Conservation (phyloP, 805 yeast species). For the Myxozyma melibiosi region DNA sequence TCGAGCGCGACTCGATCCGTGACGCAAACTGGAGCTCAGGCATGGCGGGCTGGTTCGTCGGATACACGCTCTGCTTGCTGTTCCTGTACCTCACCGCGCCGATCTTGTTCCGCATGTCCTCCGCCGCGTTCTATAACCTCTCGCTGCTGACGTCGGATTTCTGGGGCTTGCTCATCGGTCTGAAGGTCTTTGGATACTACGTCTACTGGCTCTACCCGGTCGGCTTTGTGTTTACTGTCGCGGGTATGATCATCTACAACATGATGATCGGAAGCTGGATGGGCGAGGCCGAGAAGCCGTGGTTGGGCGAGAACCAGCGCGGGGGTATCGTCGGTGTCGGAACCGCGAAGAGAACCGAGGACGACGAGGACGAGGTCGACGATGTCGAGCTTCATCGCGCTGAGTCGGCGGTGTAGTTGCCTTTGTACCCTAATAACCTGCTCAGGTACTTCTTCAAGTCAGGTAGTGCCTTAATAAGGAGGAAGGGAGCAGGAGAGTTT, state of each 20-base stretch:
- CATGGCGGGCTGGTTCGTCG: constrained; percentile 50
- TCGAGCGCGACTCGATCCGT: constrained; percentile 44
- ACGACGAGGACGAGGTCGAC: neutral
- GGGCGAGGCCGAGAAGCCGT: constrained; percentile 50
- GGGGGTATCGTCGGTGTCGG: constrained; percentile 44
- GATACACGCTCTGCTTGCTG: constrained; percentile 47
- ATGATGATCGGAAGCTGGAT: constrained; percentile 41
- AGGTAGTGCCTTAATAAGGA: no score
- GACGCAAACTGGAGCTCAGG: constrained; percentile 46
- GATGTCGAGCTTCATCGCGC: neutral
- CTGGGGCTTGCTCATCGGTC: constrained; percentile 51
- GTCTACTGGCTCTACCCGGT: constrained; percentile 53
- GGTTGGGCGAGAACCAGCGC: constrained; percentile 45
- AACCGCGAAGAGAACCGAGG: constrained; percentile 28
- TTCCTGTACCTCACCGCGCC: constrained; percentile 49
- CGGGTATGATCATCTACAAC: constrained; percentile 48
- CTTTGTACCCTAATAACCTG: neutral
- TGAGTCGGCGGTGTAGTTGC: neutral
- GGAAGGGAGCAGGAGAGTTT: no score
- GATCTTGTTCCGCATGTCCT: constrained; percentile 49
- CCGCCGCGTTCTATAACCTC: constrained; percentile 51
- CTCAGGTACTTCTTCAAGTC: no score
- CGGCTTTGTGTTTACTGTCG: constrained; percentile 48
- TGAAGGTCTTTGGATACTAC: constrained; percentile 48
- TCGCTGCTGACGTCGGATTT: constrained; percentile 50